Evolutionary conservation across 768 basidiomycete genomes (phyloP), one percentile per base, ranked within the genome.

Genomic region (Pleurotus cornucopiae): DNA sequence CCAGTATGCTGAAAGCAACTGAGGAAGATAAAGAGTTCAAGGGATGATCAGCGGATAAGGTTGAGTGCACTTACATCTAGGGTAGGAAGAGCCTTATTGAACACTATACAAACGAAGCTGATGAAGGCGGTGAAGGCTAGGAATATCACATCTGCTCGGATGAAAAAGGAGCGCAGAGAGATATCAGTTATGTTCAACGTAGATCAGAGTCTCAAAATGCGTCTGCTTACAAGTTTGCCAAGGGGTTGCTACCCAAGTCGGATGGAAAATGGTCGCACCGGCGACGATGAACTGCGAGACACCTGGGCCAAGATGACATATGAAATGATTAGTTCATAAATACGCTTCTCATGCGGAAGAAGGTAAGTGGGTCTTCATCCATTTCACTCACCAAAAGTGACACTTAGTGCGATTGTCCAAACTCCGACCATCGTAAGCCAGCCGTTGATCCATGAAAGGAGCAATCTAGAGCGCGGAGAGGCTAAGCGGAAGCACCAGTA

Each of bases 391-490:
- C 83, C 51, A 62, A 88, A 88, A 3, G 79, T 83, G 5, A 85
- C 85, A 7, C 84, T 85, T 38, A 86, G 62, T n/a, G 82, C 79
- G 56, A 83, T 75, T 0, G 81, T 87, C 84, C 85, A 88, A 12
- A 85, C 82, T 21, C 86, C 86, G 25, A 85, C 83, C 62, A 85
- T 72, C 1, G 81, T 83, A 14, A 87, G 68, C 86, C 86, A 88
- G 5, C 86, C 85, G 55, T 83, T 82, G 46, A 87, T 80, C 81
- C 85, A 88, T 13, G 81, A 83, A 2, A 79, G 67, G 6, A 85
- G 61, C 5, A 84, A 67, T 52, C 79, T 73, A 55, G 73, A 76
- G 48, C 70, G 72, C 0, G 83, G 79, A 2, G 83, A 75, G 0
- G 82, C 78, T 6, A 88, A 71, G 46, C 80, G 77, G 60, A 81